Evolutionary conservation across 208 protist genomes (phyloP).

Genomic region (Wallacemonas sp.): DNA sequence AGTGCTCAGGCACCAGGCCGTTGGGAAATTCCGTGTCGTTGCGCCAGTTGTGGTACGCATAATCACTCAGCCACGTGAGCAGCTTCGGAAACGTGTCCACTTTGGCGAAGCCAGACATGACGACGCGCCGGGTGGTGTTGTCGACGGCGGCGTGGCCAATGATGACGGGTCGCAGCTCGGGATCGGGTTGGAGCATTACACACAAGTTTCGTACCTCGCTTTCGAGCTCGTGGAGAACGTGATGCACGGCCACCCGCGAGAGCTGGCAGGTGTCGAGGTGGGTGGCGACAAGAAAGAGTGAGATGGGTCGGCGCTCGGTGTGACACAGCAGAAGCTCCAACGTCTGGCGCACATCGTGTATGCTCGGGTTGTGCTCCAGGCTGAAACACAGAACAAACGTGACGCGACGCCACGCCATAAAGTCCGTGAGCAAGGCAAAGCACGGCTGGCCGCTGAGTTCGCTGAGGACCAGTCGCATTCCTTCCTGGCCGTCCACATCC

Average conservation of each 20-base stretch:
- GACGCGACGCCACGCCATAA: conserved; percentile 61
- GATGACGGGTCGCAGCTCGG: conserved; percentile 63
- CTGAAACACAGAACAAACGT: conserved; percentile 81
- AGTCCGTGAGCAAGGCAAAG: conserved; percentile 64
- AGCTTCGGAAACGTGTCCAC: conserved; percentile 62
- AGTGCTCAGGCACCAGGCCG: conserved; percentile 55
- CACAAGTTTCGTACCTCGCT: conserved; percentile 66
- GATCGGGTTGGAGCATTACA: conserved; percentile 57
- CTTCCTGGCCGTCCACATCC: conserved; percentile 10
- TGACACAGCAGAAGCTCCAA: conserved; percentile 77
- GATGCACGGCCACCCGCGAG: conserved; percentile 12
- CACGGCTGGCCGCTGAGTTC: conserved; percentile 68
- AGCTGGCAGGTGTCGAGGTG: conserved; percentile 33
- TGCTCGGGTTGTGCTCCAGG: conserved; percentile 29
- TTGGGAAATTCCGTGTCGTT: conserved; percentile 73
- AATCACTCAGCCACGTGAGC: conserved; percentile 65
- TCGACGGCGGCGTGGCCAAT: conserved; percentile 69
- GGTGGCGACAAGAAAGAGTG: conserved; percentile 39
- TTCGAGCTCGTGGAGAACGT: conserved; percentile 53
- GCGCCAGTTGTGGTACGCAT: conserved; percentile 51
- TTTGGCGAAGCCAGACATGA: conserved; percentile 37
- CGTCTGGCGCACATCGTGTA: conserved; percentile 43
- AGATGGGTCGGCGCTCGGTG: conserved; percentile 27
- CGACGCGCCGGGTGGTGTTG: conserved; percentile 54
- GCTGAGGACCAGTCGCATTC: conserved; percentile 47